phyloP scores from a whole-genome alignment of 306 rosid species.

The Rosa rugosa region DNA sequence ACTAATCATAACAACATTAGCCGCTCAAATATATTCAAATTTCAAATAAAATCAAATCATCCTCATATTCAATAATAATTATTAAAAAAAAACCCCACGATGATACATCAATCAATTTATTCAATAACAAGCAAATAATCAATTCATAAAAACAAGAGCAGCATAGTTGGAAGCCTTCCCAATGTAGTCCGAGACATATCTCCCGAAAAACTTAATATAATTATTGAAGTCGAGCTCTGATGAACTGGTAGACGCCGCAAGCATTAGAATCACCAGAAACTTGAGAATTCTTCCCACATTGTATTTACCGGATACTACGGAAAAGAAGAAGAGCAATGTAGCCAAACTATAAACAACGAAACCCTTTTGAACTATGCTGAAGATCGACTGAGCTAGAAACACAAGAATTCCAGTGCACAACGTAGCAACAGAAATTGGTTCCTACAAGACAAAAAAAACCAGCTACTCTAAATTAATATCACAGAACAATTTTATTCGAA shows the following conservation, averaged over 20 bases:
- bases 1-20: neutral
- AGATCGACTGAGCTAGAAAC: conserved; percentile 6
- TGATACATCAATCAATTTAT: neutral
- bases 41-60: neutral
- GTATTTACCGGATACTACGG: conserved; percentile 23
- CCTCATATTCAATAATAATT: neutral
- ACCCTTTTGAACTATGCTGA: conserved; percentile 10
- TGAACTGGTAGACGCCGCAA: conserved; percentile 14
- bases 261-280: conserved; percentile 13
- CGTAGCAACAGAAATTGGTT: conserved; percentile 12
- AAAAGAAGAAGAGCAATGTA: conserved; percentile 14
- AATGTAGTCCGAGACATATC: conserved; percentile 2
- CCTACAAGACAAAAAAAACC: conserved; percentile 25
- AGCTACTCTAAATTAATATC: neutral
- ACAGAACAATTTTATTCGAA: neutral
- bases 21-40: neutral
- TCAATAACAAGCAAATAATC: neutral
- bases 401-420: conserved; percentile 30
- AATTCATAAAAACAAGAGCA: conserved; percentile 6
- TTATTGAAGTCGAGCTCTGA: conserved; percentile 13
- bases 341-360: conserved; percentile 7
- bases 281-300: conserved; percentile 18
- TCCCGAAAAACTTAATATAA: conserved; percentile 16
- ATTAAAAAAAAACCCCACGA: neutral
- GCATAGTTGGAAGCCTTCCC: conserved; percentile 25